These are phyloP conservation scores for Eremothecium coryli DNA, from an alignment of 1,139 yeast species.

Conservation along the genomic window DNA sequence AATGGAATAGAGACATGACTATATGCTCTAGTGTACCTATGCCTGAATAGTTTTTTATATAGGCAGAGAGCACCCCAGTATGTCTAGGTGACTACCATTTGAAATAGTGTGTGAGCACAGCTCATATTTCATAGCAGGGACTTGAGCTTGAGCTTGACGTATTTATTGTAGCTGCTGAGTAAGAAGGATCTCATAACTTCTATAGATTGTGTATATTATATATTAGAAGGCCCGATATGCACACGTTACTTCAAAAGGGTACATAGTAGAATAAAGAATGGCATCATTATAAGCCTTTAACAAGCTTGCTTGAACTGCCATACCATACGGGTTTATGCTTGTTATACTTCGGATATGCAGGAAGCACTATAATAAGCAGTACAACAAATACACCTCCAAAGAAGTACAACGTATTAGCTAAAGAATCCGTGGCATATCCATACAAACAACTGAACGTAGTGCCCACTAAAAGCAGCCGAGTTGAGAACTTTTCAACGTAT, in stretches of 20 bases:
- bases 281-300: conserved; percentile 1
- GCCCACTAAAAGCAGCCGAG: conserved; percentile 14
- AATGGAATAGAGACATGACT: too few relatives aligned
- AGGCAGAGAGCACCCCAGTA: too few relatives aligned
- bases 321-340: conserved; percentile 23
- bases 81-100: too few relatives aligned
- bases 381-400: conserved; percentile 16
- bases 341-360: conserved; percentile 25
- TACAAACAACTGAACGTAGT: conserved; percentile 17
- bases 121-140: too few relatives aligned
- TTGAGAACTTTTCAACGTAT: conserved; percentile 13
- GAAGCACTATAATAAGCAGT: conserved; percentile 17
- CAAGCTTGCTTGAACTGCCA: conserved; percentile 5
- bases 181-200: background rate
- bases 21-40: too few relatives aligned
- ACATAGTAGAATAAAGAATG: background rate
- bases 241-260: too few relatives aligned
- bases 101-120: too few relatives aligned
- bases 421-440: conserved; percentile 23
- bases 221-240: too few relatives aligned
- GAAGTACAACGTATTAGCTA: conserved; percentile 12
- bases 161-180: too few relatives aligned
- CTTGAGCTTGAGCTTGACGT: too few relatives aligned
- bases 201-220: background rate
- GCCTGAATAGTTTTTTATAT: too few relatives aligned